Conservation (phyloP, 148 eudicot species). For the Camellia lanceoleosa region DNA sequence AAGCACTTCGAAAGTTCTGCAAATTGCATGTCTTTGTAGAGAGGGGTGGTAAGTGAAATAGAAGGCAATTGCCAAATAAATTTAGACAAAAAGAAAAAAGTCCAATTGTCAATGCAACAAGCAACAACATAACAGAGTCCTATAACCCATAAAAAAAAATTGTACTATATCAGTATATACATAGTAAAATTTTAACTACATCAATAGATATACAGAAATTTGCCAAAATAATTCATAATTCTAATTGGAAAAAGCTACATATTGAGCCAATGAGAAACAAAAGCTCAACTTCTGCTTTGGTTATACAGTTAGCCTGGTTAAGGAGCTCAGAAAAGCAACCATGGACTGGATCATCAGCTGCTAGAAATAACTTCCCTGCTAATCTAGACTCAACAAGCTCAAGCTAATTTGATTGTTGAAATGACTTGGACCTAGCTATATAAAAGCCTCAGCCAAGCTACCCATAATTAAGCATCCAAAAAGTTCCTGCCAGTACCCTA, state of each 20-base stretch:
- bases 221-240: background rate
- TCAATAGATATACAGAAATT: too few relatives aligned
- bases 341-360: background rate
- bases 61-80: background rate
- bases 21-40: too few relatives aligned
- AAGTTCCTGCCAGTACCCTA: background rate
- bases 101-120: background rate
- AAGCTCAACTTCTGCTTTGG: background rate
- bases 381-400: background rate
- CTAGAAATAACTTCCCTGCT: background rate
- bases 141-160: too few relatives aligned
- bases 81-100: background rate
- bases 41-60: background rate
- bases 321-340: background rate
- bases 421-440: background rate
- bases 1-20: background rate
- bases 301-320: background rate
- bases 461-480: background rate
- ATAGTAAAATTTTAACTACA: background rate
- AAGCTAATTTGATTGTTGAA: background rate
- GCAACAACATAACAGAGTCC: background rate
- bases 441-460: background rate
- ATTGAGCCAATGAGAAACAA: background rate
- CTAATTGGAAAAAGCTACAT: background rate
- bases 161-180: too few relatives aligned